Evolutionary conservation across 768 basidiomycete species (phyloP).

Genomic region (Leccinum longicurvipes): DNA sequence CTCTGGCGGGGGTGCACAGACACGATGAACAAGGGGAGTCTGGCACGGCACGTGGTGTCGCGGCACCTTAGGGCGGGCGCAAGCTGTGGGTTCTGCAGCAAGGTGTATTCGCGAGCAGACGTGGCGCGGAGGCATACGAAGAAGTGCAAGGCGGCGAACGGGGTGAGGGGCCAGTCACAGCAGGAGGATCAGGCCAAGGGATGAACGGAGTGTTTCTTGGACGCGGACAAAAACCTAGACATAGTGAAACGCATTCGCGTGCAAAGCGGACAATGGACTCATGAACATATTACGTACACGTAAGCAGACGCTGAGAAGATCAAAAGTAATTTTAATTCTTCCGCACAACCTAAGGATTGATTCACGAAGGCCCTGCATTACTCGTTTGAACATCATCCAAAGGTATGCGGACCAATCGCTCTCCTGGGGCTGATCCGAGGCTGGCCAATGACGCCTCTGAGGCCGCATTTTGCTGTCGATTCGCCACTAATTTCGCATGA

Average conservation of each 20-base stretch:
- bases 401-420: slow-evolving; percentile 70
- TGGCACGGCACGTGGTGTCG: slow-evolving; percentile 24
- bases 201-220: neutral
- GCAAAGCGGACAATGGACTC: too few relatives aligned
- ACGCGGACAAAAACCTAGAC: too few relatives aligned
- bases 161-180: neutral
- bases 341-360: neutral
- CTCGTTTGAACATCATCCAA: slow-evolving; percentile 57
- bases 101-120: slow-evolving; percentile 25
- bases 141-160: slow-evolving; percentile 27
- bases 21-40: slow-evolving; percentile 26
- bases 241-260: too few relatives aligned
- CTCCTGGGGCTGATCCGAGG: slow-evolving; percentile 37
- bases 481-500: slow-evolving; percentile 41
- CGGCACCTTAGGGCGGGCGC: slow-evolving; percentile 19
- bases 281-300: too few relatives aligned
- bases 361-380: slow-evolving; percentile 10
- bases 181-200: neutral
- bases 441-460: slow-evolving; percentile 20
- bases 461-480: slow-evolving; percentile 36
- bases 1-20: slow-evolving; percentile 23
- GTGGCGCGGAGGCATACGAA: slow-evolving; percentile 25
- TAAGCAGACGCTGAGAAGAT: too few relatives aligned
- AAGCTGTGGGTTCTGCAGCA: slow-evolving; percentile 23
- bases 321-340: too few relatives aligned